Percentiles rank a stretch among this genome's conserved stretches.
phyloP scores from a whole-genome alignment of 164 flowering plant genomes.

The Vitis labrusca region DNA sequence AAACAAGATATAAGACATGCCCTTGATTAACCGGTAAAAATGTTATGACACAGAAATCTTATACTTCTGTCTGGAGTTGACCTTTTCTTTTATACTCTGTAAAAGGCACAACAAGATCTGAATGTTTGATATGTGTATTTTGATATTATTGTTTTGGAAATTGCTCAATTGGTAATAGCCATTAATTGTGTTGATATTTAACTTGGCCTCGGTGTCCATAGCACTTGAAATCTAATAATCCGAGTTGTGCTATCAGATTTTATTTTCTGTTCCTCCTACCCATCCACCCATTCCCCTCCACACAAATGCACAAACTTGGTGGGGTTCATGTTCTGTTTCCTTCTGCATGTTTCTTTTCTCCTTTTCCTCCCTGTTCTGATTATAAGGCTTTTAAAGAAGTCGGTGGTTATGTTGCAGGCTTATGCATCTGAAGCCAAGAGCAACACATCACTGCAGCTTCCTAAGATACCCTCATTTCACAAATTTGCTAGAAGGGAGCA shows the following conservation, averaged over 20 bases:
- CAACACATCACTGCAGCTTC: conserved; percentile 61
- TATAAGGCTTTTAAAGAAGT: background rate
- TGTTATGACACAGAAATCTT: too few species aligned
- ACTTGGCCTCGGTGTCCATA: background rate
- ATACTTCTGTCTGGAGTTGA: background rate
- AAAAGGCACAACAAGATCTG: background rate
- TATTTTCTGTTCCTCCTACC: background rate
- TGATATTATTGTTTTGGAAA: background rate
- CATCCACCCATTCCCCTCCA: background rate
- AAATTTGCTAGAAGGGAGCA: conserved; percentile 96
- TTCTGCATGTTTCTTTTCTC: background rate
- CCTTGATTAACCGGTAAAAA: background rate
- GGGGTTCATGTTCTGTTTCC: background rate
- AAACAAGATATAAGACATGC: background rate
- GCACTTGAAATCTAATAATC: background rate
- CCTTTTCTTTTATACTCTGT: background rate
- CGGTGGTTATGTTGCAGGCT: conserved; percentile 58
- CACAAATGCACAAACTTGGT: background rate
- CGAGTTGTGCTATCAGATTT: background rate
- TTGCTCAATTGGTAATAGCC: background rate
- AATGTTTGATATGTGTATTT: background rate
- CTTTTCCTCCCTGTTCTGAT: background rate
- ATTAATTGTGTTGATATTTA: background rate
- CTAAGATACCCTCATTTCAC: conserved; percentile 96
- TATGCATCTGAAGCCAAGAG: conserved; percentile 74